phyloP scores from a whole-genome alignment of 192 early-diverging fungal genomes.

The Coemansia guatemalensis region DNA sequence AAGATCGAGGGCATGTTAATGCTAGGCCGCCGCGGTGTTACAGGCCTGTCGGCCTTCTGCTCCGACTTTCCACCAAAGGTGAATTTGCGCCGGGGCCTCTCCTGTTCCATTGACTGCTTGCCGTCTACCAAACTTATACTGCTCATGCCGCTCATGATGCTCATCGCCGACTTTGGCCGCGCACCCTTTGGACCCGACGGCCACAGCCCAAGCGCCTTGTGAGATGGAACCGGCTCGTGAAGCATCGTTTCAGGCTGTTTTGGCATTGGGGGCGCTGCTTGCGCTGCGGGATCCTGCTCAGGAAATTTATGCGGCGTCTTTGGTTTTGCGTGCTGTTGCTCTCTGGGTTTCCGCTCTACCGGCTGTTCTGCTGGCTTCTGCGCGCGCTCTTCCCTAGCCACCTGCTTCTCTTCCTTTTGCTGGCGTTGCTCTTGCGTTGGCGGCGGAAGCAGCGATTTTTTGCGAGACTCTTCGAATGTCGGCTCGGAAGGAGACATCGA shows the following conservation, averaged over 20 bases:
- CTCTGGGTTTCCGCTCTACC: background rate
- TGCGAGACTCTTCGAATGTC: constrained; percentile 20
- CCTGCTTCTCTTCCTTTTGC: background rate
- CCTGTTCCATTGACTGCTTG: background rate
- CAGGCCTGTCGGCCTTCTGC: background rate
- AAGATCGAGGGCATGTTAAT: constrained; percentile 14
- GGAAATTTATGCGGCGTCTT: background rate
- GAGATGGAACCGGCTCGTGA: background rate
- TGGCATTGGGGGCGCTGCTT: background rate
- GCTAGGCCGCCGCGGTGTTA: constrained; percentile 11
- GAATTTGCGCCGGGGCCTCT: constrained; percentile 10
- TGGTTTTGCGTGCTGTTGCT: background rate
- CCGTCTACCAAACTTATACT: background rate
- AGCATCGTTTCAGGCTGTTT: background rate
- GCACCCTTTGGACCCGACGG: constrained; percentile 4
- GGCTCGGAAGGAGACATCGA: constrained; percentile 25
- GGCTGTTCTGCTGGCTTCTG: background rate
- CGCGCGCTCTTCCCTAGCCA: background rate
- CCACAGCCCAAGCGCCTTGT: constrained; percentile 13
- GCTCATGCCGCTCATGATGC: background rate
- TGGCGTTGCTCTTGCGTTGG: background rate
- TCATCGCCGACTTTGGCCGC: constrained; percentile 7
- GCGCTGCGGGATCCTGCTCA: background rate
- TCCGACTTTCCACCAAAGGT: constrained; percentile 3
- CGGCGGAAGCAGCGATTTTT: background rate